Evolutionary conservation across 176 grass and related monocot species (phyloP).

Genomic region (Tillandsia leiboldiana): DNA sequence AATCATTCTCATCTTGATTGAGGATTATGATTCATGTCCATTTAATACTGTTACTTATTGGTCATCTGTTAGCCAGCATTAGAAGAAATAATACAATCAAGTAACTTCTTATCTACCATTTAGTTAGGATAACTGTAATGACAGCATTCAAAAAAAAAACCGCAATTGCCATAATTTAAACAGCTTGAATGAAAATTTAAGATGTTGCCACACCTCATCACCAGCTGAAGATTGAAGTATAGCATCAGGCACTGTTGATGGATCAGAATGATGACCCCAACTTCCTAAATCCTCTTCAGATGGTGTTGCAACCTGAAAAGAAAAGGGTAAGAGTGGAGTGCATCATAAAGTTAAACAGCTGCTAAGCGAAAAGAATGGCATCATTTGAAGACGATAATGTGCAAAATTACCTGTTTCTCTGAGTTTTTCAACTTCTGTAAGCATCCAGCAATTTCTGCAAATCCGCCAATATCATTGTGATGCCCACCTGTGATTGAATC

Average conservation of each 20-base stretch:
- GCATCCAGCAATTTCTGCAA: conserved; percentile 74
- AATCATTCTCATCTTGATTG: too few relatives aligned
- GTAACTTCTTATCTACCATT: not conserved
- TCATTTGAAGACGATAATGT: conserved; percentile 5
- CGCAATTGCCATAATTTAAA: conserved; percentile 7
- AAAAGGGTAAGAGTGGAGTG: conserved; percentile 7
- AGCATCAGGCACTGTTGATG: conserved; percentile 75
- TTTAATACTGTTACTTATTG: too few relatives aligned
- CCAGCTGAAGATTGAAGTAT: conserved; percentile 74
- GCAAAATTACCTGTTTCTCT: conserved; percentile 53
- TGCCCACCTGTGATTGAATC: conserved; percentile 15
- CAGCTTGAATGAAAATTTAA: conserved; percentile 10
- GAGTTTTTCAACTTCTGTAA: conserved; percentile 58
- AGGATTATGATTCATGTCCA: too few relatives aligned
- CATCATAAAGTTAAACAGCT: conserved; percentile 11
- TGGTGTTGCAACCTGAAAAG: conserved; percentile 73
- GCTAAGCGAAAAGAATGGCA: conserved; percentile 7
- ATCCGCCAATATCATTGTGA: conserved; percentile 66
- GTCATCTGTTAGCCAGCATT: too few relatives aligned
- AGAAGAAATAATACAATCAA: not conserved
- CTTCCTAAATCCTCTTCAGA: conserved; percentile 88
- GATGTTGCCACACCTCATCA: conserved; percentile 48
- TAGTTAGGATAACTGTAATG: not conserved
- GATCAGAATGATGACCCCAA: conserved; percentile 83
- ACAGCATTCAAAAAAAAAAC: not conserved